Percentiles rank a stretch among this genome's conserved stretches.
These are phyloP conservation scores for Neoarthrinium moseri DNA, from an alignment of 2,329 filamentous ascomycete genomes.

Conservation along the genomic window DNA sequence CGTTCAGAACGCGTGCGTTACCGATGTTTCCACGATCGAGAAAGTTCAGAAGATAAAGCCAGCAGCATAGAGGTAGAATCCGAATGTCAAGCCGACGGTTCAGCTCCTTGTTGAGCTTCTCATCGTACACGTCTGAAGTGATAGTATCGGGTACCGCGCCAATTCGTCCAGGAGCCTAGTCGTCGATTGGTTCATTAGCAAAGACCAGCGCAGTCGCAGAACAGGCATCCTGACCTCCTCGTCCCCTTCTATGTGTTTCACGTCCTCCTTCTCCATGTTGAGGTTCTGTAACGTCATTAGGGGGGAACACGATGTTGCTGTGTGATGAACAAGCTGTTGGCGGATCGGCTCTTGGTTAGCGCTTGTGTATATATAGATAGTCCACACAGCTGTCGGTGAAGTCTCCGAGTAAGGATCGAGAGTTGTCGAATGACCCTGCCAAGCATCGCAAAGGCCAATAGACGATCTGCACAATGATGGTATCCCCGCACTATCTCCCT, in stretches of 20 bases:
- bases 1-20: conserved; percentile 47
- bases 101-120: conserved; percentile 16
- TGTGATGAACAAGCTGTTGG: too few relatives aligned
- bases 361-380: too few relatives aligned
- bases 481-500: too few relatives aligned
- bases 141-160: not conserved
- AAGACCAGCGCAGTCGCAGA: not conserved
- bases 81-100: conserved; percentile 29
- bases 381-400: too few relatives aligned
- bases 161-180: not conserved
- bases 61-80: conserved; percentile 48
- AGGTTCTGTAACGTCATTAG: too few relatives aligned
- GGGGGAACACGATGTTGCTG: too few relatives aligned
- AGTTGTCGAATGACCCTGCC: too few relatives aligned
- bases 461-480: too few relatives aligned
- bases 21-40: conserved; percentile 50
- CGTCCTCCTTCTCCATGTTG: not conserved
- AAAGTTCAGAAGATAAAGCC: conserved; percentile 55
- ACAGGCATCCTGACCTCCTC: not conserved
- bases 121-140: conserved; percentile 13
- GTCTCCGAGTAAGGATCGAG: too few relatives aligned
- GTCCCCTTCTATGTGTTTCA: not conserved
- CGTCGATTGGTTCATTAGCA: not conserved
- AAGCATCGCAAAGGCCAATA: too few relatives aligned
- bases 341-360: too few relatives aligned